Percentiles rank a stretch among this genome's conserved stretches.
Evolutionary conservation across 192 early-diverging fungal species (phyloP).

Genomic region (Pecoramyces ruminantium): DNA sequence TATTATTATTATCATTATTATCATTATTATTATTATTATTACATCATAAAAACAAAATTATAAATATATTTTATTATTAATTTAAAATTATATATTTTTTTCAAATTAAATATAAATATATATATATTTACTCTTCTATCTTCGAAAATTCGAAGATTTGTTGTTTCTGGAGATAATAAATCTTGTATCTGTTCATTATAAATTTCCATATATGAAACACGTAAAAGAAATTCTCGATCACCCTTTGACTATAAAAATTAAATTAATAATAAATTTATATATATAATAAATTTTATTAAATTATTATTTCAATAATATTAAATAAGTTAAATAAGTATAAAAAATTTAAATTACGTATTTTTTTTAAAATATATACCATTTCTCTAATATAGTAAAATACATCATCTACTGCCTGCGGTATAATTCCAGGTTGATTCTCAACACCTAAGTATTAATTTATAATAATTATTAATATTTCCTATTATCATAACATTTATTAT

Average conservation of each 20-base stretch:
- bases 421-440: conserved; percentile 54
- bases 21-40: too few species aligned
- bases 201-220: conserved; percentile 96
- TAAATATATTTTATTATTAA: too few species aligned
- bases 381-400: conserved; percentile 56
- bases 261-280: neutral
- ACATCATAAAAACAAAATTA: neutral
- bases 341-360: too few species aligned
- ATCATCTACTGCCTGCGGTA: conserved; percentile 56
- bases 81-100: too few species aligned
- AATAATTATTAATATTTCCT: too few species aligned
- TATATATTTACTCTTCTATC: conserved; percentile 19
- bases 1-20: too few species aligned
- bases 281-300: too few species aligned
- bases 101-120: too few species aligned
- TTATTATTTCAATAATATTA: too few species aligned
- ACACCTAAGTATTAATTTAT: conserved; percentile 16
- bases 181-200: conserved; percentile 92
- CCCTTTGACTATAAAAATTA: conserved; percentile 16
- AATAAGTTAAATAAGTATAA: too few species aligned
- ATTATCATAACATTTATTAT: too few species aligned
- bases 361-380: conserved; percentile 13
- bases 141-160: conserved; percentile 78
- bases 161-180: conserved; percentile 63
- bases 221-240: conserved; percentile 68